Evolutionary conservation across 78 protist genomes (phyloP), one percentile per base, ranked within the genome.

Genomic region (Thecamonas trahens): DNA sequence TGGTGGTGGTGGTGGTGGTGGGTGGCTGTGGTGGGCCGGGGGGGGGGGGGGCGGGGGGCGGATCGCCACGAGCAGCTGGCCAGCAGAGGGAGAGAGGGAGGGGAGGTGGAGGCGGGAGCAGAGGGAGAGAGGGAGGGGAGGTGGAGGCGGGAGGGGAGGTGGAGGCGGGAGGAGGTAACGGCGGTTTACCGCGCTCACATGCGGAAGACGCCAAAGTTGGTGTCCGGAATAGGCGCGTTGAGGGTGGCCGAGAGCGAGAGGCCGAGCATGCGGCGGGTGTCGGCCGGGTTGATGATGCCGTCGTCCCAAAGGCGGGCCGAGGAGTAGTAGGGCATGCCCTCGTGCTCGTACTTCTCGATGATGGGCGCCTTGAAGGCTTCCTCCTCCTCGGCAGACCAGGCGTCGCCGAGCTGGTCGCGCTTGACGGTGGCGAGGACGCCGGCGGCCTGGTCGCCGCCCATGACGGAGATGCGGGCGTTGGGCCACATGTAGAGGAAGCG

Each of bases 391-490:
- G 39, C 52, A 1, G 87, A 3, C 90, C 81, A 77, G 55, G 62
- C n/a, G n/a, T 65, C 24, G n/a, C 45, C 74, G 13, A 0, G 52
- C 47, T 39, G 28, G 9, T 73, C 76, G 14, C 15, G 57, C 35
- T 42, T 31, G 50, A 57, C 20, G 57, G 40, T 22, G 14, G 66
- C n/a, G 7, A 77, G 70, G 26, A 87, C 89, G 6, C 57, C 26
- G 5, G 94, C 85, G 6, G 97, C 98, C 82, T 95, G 97, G 55
- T 90, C 93, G 49, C 98, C 98, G 22, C 98, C 98, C 98, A 95
- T 95, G 55, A 95, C 98, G 61, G 85, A 61, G 58, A 95, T 92
- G 37, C 87, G 76, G 5, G 96, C 76, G 67, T 95, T 92, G 40
- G 98, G 98, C 97, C 97, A 92, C 97, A 91, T 91, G 77, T 59